Evolutionary conservation across 768 basidiomycete species (phyloP).

Genomic region (Russula griseocarnosa): DNA sequence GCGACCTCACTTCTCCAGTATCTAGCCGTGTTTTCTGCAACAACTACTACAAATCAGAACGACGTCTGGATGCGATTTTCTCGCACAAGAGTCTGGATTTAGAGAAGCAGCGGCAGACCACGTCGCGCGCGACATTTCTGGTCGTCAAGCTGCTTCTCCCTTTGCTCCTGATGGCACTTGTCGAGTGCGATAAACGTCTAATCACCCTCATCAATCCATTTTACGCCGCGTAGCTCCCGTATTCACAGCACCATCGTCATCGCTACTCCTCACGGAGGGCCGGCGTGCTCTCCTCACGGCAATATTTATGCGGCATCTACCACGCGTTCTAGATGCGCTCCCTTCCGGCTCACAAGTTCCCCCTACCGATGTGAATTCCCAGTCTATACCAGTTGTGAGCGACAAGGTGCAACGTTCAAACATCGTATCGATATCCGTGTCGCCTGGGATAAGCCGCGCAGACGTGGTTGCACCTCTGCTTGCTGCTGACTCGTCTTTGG

Average conservation of each 20-base stretch:
- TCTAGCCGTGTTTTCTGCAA: conserved; percentile 69
- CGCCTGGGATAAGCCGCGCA: conserved; percentile 68
- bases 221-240: conserved; percentile 69
- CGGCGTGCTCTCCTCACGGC: conserved; percentile 57
- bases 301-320: conserved; percentile 72
- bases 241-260: conserved; percentile 31
- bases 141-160: conserved; percentile 77
- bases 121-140: conserved; percentile 69
- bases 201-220: conserved; percentile 84
- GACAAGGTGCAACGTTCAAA: conserved; percentile 57
- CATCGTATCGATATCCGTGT: conserved; percentile 68
- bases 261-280: conserved; percentile 56
- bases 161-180: conserved; percentile 71
- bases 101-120: conserved; percentile 42
- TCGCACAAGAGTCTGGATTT: conserved; percentile 32
- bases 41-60: conserved; percentile 58
- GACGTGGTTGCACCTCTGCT: conserved; percentile 62
- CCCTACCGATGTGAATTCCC: conserved; percentile 34
- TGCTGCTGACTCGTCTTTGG: conserved; percentile 42
- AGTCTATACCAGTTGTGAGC: conserved; percentile 39
- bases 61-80: conserved; percentile 64
- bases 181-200: conserved; percentile 89
- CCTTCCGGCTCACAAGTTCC: conserved; percentile 57
- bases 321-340: conserved; percentile 78
- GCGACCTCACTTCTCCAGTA: conserved; percentile 61